Percentiles rank a stretch among this genome's conserved stretches.
Conservation (phyloP, 108 stramenopile genomes). For the Skeletonema tropicum region DNA sequence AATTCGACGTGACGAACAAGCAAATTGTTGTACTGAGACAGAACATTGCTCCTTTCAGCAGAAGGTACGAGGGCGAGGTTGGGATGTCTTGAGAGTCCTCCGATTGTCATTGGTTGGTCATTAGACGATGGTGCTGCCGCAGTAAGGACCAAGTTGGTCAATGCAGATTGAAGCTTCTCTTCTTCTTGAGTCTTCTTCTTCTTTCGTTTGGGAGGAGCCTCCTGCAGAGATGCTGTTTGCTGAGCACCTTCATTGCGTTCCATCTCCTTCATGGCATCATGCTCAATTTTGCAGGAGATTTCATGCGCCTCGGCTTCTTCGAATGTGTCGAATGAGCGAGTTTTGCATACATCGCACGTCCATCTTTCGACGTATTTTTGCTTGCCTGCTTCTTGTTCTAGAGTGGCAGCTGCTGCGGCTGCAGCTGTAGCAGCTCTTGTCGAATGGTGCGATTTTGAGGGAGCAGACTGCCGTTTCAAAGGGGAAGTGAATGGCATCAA, state of each 20-base stretch:
- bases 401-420: not conserved
- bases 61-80: constrained; percentile 31
- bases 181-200: constrained; percentile 4
- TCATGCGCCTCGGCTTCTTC: constrained; percentile 39
- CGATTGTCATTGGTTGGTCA: not conserved
- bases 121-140: not conserved
- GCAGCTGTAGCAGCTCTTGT: not conserved
- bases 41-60: constrained; percentile 12
- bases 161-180: constrained; percentile 5
- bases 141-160: not conserved
- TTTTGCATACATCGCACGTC: constrained; percentile 38
- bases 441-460: not conserved
- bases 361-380: constrained; percentile 12
- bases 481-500: not conserved
- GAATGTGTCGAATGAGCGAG: constrained; percentile 34
- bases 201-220: not conserved
- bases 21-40: constrained; percentile 56
- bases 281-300: constrained; percentile 17
- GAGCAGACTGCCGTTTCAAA: not conserved
- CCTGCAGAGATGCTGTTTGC: not conserved
- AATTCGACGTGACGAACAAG: constrained; percentile 53
- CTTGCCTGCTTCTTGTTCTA: not conserved
- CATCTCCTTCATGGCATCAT: constrained; percentile 11
- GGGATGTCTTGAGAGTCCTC: constrained; percentile 5
- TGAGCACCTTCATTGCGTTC: constrained; percentile 13